These are phyloP conservation scores for Colletotrichum navitas DNA, from an alignment of 2,329 filamentous ascomycete genomes.

Conservation along the genomic window DNA sequence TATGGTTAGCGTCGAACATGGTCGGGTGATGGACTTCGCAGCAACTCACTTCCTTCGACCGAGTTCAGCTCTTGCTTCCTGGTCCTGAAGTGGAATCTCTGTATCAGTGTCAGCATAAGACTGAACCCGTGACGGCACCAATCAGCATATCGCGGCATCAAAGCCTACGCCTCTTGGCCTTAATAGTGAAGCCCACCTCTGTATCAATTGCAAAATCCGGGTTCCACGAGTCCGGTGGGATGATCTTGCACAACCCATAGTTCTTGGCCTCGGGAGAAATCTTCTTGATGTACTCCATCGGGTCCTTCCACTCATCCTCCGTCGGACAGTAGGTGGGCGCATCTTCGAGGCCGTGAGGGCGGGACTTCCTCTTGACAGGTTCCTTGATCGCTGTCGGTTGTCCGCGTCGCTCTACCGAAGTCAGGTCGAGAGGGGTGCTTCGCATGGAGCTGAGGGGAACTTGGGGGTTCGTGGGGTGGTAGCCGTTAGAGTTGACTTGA, in stretches of 20 bases:
- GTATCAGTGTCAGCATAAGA: slow-evolving; percentile 25
- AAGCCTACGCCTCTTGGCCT: background rate
- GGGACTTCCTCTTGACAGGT: slow-evolving; percentile 78
- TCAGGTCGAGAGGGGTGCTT: slow-evolving; percentile 80
- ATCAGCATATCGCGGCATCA: background rate
- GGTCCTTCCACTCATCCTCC: slow-evolving; percentile 94
- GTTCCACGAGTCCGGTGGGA: slow-evolving; percentile 94
- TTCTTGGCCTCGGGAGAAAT: slow-evolving; percentile 87
- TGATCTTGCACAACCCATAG: slow-evolving; percentile 95
- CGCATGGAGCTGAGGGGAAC: slow-evolving; percentile 68
- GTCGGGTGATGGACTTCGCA: slow-evolving; percentile 21
- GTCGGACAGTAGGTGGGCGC: slow-evolving; percentile 92
- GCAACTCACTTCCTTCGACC: slow-evolving; percentile 89
- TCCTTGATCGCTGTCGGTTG: slow-evolving; percentile 83
- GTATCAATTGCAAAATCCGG: slow-evolving; percentile 97
- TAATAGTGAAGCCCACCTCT: slow-evolving; percentile 70
- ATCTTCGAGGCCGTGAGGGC: slow-evolving; percentile 88
- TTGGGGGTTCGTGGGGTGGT: slow-evolving; percentile 64
- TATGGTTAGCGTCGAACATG: slow-evolving; percentile 51
- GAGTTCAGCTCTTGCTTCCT: slow-evolving; percentile 97
- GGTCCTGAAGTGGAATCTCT: slow-evolving; percentile 98
- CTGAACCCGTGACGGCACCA: background rate
- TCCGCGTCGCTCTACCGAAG: slow-evolving; percentile 91
- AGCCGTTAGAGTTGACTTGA: slow-evolving; percentile 67
- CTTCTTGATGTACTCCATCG: slow-evolving; percentile 92